Base-by-base conservation (phyloP, 2,329 filamentous ascomycete genomes). In the Aspergillus arachidicola region DNA sequence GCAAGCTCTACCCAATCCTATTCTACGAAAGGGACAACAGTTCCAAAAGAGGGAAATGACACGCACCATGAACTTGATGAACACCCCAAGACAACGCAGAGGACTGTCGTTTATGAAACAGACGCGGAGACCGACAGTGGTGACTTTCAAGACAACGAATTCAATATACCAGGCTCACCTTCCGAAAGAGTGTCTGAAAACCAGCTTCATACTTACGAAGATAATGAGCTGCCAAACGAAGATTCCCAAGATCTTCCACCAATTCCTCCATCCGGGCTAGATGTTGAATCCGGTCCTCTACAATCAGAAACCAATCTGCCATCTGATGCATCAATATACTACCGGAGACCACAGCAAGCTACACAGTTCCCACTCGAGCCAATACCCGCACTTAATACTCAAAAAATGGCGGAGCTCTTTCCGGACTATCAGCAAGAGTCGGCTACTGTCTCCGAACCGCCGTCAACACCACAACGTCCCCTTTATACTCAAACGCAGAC, bases 61-160 rank as follows among this genome's bases (percentile, higher is more conserved):
- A 12, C 11, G 38, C n/a, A 36, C 10, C 32, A 59, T 4, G 58
- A 46, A 9, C 21, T 51, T 10, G 63, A 60, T 23, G 23, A 43
- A 32, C 48, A 23, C 28, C 57, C 56, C 4, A 60, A 60, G 7
- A 66, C 66, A 41, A 69, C 65, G 16, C 69, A 73, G 43, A 72
- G 71, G 56, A 76, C 70, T 2, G 72, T 81, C n/a, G 66, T 81
- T 16, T 80, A 80, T 66, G 79, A 80, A 58, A 81, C 79, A 3
- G 79, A 80, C 65, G 77, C 72, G 2, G 78, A 80, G n/a, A 70
- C 74, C 14, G 75, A 79, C 16, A 71, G 73, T 32, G 72, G 69
- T 28, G 76, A 77, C 10, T 60, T 67, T 19, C 66, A 74, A n/a
- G 66, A 74, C 45, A 68, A 68, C 9, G 57, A 60, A 19, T 61